Base-by-base conservation (phyloP, 2,329 filamentous ascomycete genomes). In the Diaporthe sp. region DNA sequence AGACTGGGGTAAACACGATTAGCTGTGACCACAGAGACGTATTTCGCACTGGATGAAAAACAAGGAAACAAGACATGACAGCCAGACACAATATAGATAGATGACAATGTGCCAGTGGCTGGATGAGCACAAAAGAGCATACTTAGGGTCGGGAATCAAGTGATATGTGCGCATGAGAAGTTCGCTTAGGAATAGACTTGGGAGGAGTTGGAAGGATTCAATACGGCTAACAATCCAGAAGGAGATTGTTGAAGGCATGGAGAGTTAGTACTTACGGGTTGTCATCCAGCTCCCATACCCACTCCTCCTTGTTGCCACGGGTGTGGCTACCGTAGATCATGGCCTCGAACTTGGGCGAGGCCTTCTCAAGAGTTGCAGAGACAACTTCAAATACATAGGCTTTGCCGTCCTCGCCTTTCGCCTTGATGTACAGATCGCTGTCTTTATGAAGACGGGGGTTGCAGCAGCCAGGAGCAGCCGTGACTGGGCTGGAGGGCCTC, bases 391-490 rank as follows among this genome's bases (percentile, higher is more conserved):
- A 76, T 4, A 76, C 59, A n/a, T 58, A 73, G 37, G 37, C 15
- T 19, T 51, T 69, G 15, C 74, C 76, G 28, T 57, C 46, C 25
- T 46, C 31, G 19, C 58, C 69, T 42, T 57, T 72, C n/a, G 72
- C 59, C 57, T 76, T 72, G 57, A 77, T 46, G 62, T 74, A 77
- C 19, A 77, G 72, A 39, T 77, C 76, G 44, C 70, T 73, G 39
- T 71, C 57, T 15, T 22, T 28, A 57, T 58, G 57, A 31, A 77
- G 58, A 8, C 70, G 70, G 7, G 75, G 55, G n/a, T 58, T 76
- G 42, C 70, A 58, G 39, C 55, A 72, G 51, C 62, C 74, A 25
- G 53, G 39, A 37, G 76, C 72, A 12, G 67, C 25, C 8, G 57
- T 13, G n/a, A 74, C 51, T 15, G 76, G 72, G 55, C 72, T 62